These are phyloP conservation scores for Curvularia sp. DNA, from an alignment of 2,329 filamentous ascomycete genomes.

Conservation along the genomic window DNA sequence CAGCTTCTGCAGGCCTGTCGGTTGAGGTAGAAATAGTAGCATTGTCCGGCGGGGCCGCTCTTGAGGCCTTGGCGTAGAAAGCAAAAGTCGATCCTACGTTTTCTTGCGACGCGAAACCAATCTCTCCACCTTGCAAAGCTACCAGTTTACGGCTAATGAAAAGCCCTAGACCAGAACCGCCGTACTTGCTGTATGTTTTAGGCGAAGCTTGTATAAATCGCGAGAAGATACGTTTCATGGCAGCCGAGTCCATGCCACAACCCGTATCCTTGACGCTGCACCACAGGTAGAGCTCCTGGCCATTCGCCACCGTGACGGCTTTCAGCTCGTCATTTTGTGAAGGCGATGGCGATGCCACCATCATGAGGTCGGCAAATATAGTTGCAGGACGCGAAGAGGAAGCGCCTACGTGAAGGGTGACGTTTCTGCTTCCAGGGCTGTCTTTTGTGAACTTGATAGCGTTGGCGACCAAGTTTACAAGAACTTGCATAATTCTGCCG, in stretches of 20 bases:
- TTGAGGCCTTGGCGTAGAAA: constrained; percentile 30
- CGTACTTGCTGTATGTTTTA: constrained; percentile 35
- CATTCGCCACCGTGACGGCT: neutral
- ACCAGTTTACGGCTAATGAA: constrained; percentile 36
- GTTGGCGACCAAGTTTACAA: constrained; percentile 43
- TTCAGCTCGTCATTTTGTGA: neutral
- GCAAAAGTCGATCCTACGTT: constrained; percentile 33
- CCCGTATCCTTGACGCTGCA: constrained; percentile 13
- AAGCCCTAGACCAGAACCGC: constrained; percentile 28
- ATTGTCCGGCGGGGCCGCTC: neutral
- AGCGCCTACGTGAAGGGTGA: constrained; percentile 20
- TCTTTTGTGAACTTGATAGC: constrained; percentile 41
- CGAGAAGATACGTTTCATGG: constrained; percentile 24
- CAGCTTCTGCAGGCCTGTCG: neutral
- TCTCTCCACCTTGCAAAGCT: constrained; percentile 34
- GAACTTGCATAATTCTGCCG: constrained; percentile 24
- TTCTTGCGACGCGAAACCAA: constrained; percentile 30
- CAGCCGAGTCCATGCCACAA: constrained; percentile 11
- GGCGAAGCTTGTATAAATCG: constrained; percentile 36
- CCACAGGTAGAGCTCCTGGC: constrained; percentile 9
- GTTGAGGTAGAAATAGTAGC: neutral
- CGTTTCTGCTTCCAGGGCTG: constrained; percentile 15
- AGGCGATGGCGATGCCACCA: constrained; percentile 6
- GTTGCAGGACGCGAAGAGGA: neutral
- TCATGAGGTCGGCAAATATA: constrained; percentile 6